Evolutionary conservation across 2,329 filamentous ascomycete species (phyloP).

Genomic region (Penicillium sp.): DNA sequence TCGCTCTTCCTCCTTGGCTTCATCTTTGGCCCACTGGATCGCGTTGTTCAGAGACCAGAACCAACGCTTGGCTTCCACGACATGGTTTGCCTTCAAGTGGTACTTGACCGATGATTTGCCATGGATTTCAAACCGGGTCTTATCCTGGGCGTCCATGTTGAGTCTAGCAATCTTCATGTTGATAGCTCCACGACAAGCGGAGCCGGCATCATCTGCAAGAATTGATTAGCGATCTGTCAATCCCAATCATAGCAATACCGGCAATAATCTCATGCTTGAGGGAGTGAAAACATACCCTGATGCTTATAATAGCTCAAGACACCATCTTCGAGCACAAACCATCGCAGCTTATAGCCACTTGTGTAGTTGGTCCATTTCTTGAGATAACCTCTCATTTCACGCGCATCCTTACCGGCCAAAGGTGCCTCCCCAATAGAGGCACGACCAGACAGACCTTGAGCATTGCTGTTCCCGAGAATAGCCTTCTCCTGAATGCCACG

Average conservation of each 20-base stretch:
- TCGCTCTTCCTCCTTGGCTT: constrained; percentile 84
- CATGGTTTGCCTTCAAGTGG: constrained; percentile 94
- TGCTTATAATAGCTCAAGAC: constrained; percentile 99
- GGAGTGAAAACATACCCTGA: constrained; percentile 56
- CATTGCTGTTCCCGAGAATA: constrained; percentile 72
- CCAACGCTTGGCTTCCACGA: constrained; percentile 97
- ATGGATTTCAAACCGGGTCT: constrained; percentile 95
- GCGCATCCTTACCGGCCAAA: constrained; percentile 75
- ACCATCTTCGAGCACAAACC: constrained; percentile 97
- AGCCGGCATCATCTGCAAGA: constrained; percentile 76
- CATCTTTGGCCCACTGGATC: constrained; percentile 97
- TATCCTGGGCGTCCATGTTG: constrained; percentile 95
- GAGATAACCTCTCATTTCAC: constrained; percentile 97
- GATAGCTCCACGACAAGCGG: constrained; percentile 93
- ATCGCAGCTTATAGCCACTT: constrained; percentile 91
- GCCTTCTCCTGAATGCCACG: constrained; percentile 96
- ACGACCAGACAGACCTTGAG: constrained; percentile 56
- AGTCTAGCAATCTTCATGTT: constrained; percentile 97
- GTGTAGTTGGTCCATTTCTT: constrained; percentile 99
- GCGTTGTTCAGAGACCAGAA: constrained; percentile 99
- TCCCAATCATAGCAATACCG: constrained; percentile 15
- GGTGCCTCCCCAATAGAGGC: constrained; percentile 49
- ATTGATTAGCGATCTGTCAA: not conserved
- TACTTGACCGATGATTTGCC: constrained; percentile 99
- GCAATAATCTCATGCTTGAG: not conserved